Evolutionary conservation across 2,329 filamentous ascomycete species (phyloP).

Genomic region (Pyricularia grisea): DNA sequence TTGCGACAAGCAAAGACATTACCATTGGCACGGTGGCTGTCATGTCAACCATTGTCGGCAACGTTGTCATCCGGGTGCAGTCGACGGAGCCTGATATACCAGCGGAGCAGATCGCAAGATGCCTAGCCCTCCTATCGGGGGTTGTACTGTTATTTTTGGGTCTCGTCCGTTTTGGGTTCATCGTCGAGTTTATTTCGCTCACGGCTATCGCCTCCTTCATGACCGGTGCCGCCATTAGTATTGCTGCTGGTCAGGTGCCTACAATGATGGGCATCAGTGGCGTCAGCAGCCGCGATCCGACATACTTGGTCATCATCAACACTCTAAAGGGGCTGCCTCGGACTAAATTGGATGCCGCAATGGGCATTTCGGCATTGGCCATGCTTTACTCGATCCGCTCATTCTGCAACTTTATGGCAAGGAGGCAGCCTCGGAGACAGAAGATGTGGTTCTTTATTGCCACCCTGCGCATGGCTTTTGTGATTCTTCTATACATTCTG

Average conservation of each 20-base stretch:
- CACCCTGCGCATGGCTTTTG: conserved; percentile 67
- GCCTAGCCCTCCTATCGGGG: conserved; percentile 35
- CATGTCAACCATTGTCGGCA: conserved; percentile 39
- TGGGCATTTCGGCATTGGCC: conserved; percentile 58
- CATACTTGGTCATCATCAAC: conserved; percentile 35
- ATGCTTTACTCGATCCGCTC: conserved; percentile 57
- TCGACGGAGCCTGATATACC: conserved; percentile 21
- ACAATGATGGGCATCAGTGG: conserved; percentile 30
- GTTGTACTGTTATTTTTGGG: conserved; percentile 33
- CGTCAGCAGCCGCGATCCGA: conserved; percentile 33
- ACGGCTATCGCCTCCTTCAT: conserved; percentile 41
- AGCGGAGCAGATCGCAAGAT: conserved; percentile 31
- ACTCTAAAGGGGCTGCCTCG: conserved; percentile 27
- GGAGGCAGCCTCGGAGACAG: conserved; percentile 47
- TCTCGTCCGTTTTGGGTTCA: conserved; percentile 35
- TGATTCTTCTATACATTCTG: conserved; percentile 78
- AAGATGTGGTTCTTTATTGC: conserved; percentile 64
- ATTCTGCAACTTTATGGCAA: conserved; percentile 50
- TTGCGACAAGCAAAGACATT: conserved; percentile 78
- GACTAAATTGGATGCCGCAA: conserved; percentile 56
- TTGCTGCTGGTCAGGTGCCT: conserved; percentile 37
- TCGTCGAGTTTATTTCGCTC: conserved; percentile 42
- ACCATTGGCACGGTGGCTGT: conserved; percentile 60
- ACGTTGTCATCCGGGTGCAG: conserved; percentile 30
- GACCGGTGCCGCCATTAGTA: conserved; percentile 40